Evolutionary conservation across 768 basidiomycete genomes (phyloP).

Genomic region (Serpula lacrymans): DNA sequence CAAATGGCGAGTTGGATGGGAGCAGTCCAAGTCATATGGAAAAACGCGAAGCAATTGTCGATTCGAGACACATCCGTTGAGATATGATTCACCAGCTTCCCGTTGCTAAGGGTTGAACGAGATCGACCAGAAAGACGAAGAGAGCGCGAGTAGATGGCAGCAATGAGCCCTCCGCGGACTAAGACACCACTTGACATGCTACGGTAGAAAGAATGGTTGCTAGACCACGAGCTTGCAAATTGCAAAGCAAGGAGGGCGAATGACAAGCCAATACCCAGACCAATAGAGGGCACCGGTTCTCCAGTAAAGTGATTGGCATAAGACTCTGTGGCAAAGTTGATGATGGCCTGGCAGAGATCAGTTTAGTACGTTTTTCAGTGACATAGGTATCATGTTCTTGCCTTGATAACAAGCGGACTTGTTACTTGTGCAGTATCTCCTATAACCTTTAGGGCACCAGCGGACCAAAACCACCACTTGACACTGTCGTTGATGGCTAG

Average conservation of each 20-base stretch:
- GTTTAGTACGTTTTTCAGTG: constrained; percentile 1
- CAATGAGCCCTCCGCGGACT: constrained; percentile 80
- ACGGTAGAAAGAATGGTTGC: constrained; percentile 85
- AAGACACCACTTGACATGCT: constrained; percentile 73
- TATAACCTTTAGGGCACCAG: constrained; percentile 54
- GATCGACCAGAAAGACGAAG: constrained; percentile 76
- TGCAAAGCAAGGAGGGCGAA: constrained; percentile 70
- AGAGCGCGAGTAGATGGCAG: constrained; percentile 78
- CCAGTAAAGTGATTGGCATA: constrained; percentile 46
- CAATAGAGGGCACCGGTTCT: constrained; percentile 37
- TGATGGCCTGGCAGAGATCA: constrained; percentile 55
- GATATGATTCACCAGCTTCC: constrained; percentile 90
- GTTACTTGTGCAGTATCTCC: constrained; percentile 72
- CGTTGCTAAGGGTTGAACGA: constrained; percentile 78
- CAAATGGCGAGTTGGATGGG: constrained; percentile 81
- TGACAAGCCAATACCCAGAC: constrained; percentile 69
- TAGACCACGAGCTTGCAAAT: constrained; percentile 59
- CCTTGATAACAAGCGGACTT: constrained; percentile 77
- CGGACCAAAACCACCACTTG: constrained; percentile 76
- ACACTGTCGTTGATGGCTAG: constrained; percentile 76
- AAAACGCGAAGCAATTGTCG: constrained; percentile 80
- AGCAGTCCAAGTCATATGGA: constrained; percentile 78
- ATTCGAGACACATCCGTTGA: constrained; percentile 89
- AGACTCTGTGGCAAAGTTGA: constrained; percentile 64
- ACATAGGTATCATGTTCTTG: constrained; percentile 22